A percentile compares a stretch with the other conserved stretches of the same genome.
Evolutionary conservation across 2,329 filamentous ascomycete genomes (phyloP).

Genomic region (Diplodia scrobiculata): DNA sequence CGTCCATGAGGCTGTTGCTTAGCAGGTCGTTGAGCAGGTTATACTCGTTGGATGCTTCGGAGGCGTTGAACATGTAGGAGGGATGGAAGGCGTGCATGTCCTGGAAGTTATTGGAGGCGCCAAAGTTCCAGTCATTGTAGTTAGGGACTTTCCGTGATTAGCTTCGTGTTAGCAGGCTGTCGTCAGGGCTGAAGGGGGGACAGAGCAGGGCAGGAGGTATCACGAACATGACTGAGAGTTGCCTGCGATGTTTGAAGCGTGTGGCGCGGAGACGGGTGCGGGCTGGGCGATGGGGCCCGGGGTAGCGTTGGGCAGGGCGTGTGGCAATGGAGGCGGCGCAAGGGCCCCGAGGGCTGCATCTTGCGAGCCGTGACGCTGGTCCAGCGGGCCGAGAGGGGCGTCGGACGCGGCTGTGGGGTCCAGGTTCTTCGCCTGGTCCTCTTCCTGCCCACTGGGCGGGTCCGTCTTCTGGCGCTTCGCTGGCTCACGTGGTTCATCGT

Average conservation of each 20-base stretch:
- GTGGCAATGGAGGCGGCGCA: slow-evolving; percentile 41
- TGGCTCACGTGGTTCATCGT: slow-evolving; percentile 91
- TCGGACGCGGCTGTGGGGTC: slow-evolving; percentile 39
- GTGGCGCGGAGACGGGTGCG: slow-evolving; percentile 67
- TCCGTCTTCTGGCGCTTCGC: slow-evolving; percentile 74
- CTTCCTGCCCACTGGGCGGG: slow-evolving; percentile 42
- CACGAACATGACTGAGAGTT: slow-evolving; percentile 75
- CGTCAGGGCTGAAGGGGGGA: slow-evolving; percentile 33
- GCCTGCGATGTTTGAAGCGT: slow-evolving; percentile 62
- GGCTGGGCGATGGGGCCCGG: slow-evolving; percentile 67
- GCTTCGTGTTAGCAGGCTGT: slow-evolving; percentile 34
- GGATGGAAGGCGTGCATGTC: slow-evolving; percentile 94
- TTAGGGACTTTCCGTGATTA: slow-evolving; percentile 63
- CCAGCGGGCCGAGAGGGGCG: slow-evolving; percentile 31
- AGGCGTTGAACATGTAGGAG: slow-evolving; percentile 91
- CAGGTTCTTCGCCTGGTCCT: slow-evolving; percentile 36
- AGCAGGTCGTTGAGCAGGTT: slow-evolving; percentile 96
- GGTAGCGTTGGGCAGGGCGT: slow-evolving; percentile 49
- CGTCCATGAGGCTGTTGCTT: slow-evolving; percentile 86
- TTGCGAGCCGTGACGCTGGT: slow-evolving; percentile 38
- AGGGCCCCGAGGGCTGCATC: slow-evolving; percentile 45
- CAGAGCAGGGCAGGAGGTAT: slow-evolving; percentile 37
- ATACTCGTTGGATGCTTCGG: slow-evolving; percentile 94
- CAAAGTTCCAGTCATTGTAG: slow-evolving; percentile 78
- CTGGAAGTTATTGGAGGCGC: slow-evolving; percentile 78